Base-by-base conservation (phyloP, 2,329 filamentous ascomycete species). In the Calonectria multiphialidica region DNA sequence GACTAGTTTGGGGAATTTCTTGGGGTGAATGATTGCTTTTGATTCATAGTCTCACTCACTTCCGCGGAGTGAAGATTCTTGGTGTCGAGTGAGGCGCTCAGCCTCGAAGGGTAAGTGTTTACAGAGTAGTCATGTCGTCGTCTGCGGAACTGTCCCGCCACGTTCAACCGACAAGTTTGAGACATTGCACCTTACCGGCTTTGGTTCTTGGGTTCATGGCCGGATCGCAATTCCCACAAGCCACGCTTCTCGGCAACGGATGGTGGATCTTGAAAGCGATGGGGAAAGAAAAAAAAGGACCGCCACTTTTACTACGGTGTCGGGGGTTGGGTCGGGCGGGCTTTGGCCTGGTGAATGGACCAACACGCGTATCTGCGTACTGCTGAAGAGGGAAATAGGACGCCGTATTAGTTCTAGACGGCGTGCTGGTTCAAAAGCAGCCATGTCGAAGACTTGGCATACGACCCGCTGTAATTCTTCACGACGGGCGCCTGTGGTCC, bases 61-160 rank as follows among this genome's bases (percentile, higher is more conserved):
- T 8, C 49, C 23, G 25, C 57, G 18, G 53, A 47, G 33, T 61
- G 42, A 44, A 62, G 44, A 62, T 68, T 59, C 35, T 59, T 57
- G 49, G 33, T n/a, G 15, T 42, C 21, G 5, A 21, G 42, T 21
- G 42, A 55, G 53, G 53, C 53, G 33, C 37, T 35, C 53, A 57
- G 33, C 30, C 53, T 21, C 13, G 53, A 33, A n/a, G 21, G 33
- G 28, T n/a, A 55, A 37, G 53, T 21, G n/a, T 64, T 69, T 44
- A 10, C 37, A 69, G 62, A 45, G 28, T 30, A 5, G 44, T 53
- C 40, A 50, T 50, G 28, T 30, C 9, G 44, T 53, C 40, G 61
- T 50, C 33, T 70, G 68, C 68, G 68, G 68, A 66, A 70, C 44
- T 25, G 61, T 50, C 23, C 68, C 68, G 62, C 68, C 62, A 66